A percentile compares a stretch with the other conserved stretches of the same genome.
These are phyloP conservation scores for Phaeotremella fagi DNA, from an alignment of 768 basidiomycete species.

Conservation along the genomic window DNA sequence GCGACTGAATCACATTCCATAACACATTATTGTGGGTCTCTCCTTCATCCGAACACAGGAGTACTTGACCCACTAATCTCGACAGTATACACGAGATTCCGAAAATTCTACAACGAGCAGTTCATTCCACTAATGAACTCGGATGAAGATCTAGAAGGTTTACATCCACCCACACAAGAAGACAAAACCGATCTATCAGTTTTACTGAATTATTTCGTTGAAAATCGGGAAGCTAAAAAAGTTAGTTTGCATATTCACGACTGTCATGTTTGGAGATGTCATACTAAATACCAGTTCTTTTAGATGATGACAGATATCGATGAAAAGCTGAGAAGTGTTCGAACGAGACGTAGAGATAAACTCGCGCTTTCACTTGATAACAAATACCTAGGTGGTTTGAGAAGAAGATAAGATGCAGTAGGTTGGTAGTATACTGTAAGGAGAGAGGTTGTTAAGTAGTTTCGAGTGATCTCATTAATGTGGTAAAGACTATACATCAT, in stretches of 20 bases:
- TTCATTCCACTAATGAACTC: neutral
- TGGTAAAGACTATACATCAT: no score
- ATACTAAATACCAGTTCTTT: neutral
- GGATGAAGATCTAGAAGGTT: neutral
- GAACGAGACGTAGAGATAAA: neutral
- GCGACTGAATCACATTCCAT: neutral
- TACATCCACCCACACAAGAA: neutral
- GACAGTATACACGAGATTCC: neutral
- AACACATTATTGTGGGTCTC: neutral
- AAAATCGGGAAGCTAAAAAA: neutral
- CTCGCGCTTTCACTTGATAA: neutral
- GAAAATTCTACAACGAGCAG: neutral
- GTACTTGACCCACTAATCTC: neutral
- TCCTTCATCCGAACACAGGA: neutral
- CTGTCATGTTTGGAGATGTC: neutral
- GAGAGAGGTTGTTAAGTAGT: no score
- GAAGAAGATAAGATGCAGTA: neutral
- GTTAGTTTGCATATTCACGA: neutral
- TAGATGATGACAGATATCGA: conserved; percentile 1
- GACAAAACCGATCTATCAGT: neutral
- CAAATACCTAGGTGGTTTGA: neutral
- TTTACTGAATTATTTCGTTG: neutral
- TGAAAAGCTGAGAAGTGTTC: neutral
- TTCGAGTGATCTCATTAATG: no score
- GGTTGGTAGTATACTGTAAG: neutral